A percentile compares a stretch with the other conserved stretches of the same genome.
These are phyloP conservation scores for Sugiyamaella paludigena DNA, from an alignment of 1,139 yeast species.

Conservation along the genomic window DNA sequence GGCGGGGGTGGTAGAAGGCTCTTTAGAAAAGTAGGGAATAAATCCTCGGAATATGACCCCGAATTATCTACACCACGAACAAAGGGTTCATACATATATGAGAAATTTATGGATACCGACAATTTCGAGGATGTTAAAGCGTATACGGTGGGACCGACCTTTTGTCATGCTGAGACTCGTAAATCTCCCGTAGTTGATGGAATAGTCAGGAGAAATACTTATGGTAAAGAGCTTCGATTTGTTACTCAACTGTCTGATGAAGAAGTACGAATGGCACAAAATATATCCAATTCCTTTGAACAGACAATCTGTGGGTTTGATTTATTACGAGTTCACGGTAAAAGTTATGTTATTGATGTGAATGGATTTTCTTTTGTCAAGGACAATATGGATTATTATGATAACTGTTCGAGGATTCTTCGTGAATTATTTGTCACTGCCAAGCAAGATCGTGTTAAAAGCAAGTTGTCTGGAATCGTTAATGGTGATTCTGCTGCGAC, in stretches of 20 bases:
- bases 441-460: constrained; percentile 49
- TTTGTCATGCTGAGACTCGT: constrained; percentile 97
- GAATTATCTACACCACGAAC: constrained; percentile 70
- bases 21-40: constrained; percentile 95
- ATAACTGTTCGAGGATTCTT: constrained; percentile 74
- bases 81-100: constrained; percentile 89
- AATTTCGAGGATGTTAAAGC: constrained; percentile 98
- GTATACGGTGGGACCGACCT: constrained; percentile 87
- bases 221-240: constrained; percentile 93
- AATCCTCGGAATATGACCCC: constrained; percentile 95
- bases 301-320: constrained; percentile 99
- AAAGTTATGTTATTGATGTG: constrained; percentile 92
- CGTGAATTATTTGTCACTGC: constrained; percentile 68
- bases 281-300: constrained; percentile 70
- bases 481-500: constrained; percentile 13
- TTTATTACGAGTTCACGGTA: constrained; percentile 80
- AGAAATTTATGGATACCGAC: constrained; percentile 95
- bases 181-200: constrained; percentile 99
- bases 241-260: constrained; percentile 73
- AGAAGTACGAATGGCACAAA: constrained; percentile 77
- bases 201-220: constrained; percentile 92
- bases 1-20: constrained; percentile 98
- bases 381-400: constrained; percentile 85
- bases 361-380: constrained; percentile 98
- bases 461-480: neutral